A percentile compares a stretch with the other conserved stretches of the same genome.
phyloP scores from a whole-genome alignment of 2,329 filamentous ascomycete species.

The Colletotrichum ledebouriae region DNA sequence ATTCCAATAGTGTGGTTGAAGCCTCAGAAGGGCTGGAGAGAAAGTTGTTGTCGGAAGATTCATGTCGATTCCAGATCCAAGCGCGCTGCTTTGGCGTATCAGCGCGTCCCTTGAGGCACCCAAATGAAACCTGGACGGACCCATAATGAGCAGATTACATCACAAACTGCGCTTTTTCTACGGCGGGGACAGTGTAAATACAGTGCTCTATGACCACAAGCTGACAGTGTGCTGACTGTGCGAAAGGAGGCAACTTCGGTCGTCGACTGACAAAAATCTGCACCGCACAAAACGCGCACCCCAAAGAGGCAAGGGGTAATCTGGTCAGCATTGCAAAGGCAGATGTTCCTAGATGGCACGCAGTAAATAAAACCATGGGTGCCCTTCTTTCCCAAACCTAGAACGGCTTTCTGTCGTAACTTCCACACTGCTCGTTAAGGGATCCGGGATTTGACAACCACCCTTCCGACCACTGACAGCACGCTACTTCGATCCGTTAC shows the following conservation, averaged over 20 bases:
- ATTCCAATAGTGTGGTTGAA: not conserved
- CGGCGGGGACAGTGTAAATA: conserved; percentile 6
- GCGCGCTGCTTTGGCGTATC: conserved; percentile 33
- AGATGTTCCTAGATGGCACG: conserved; percentile 4
- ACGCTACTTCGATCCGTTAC: conserved; percentile 18
- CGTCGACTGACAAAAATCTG: conserved; percentile 34
- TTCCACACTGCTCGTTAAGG: conserved; percentile 1
- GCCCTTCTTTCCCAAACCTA: not conserved
- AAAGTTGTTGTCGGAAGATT: conserved; percentile 21
- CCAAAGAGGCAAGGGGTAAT: conserved; percentile 32
- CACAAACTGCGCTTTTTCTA: conserved; percentile 28
- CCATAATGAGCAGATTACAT: conserved; percentile 40
- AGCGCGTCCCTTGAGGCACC: conserved; percentile 26
- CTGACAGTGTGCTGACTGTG: not conserved
- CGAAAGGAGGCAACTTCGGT: conserved; percentile 7
- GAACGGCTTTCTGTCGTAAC: conserved; percentile 8
- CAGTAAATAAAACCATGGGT: conserved; percentile 20
- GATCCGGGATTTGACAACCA: conserved; percentile 13
- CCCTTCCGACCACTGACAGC: conserved; percentile 6
- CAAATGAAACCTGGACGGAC: conserved; percentile 39
- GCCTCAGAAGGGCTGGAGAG: not conserved
- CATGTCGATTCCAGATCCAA: conserved; percentile 29
- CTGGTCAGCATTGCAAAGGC: conserved; percentile 33
- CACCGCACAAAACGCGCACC: conserved; percentile 42
- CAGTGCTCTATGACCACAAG: fast-evolving